phyloP scores from a whole-genome alignment of 805 yeast genomes.

The Huiozyma naganishii region DNA sequence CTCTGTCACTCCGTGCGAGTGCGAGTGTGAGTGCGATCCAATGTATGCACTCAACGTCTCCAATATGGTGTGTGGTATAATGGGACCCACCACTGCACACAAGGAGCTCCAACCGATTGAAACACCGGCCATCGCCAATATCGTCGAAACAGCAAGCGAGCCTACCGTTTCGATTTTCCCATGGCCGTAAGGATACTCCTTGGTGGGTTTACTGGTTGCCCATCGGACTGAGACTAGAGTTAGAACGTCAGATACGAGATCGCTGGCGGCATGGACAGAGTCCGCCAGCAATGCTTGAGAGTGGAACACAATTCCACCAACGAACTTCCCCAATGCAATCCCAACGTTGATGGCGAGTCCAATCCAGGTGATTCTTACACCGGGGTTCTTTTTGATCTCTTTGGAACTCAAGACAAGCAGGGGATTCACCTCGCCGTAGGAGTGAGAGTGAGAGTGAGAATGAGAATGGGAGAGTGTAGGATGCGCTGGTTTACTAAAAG shows the following conservation, averaged over 20 bases:
- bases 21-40: slow-evolving; percentile 29
- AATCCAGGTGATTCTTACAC: slow-evolving; percentile 85
- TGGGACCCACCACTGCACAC: slow-evolving; percentile 53
- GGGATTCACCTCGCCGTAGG: slow-evolving; percentile 26
- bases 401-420: slow-evolving; percentile 32
- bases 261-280: slow-evolving; percentile 87
- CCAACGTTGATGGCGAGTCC: slow-evolving; percentile 77
- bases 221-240: slow-evolving; percentile 83
- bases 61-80: slow-evolving; percentile 50
- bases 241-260: slow-evolving; percentile 77
- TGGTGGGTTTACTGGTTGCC: slow-evolving; percentile 48
- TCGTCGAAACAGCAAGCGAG: slow-evolving; percentile 74
- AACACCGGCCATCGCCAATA: slow-evolving; percentile 76
- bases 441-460: slow-evolving; percentile 27
- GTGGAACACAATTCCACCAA: slow-evolving; percentile 86
- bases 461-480: slow-evolving; percentile 4
- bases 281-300: slow-evolving; percentile 93
- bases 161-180: slow-evolving; percentile 93
- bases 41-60: slow-evolving; percentile 32
- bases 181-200: slow-evolving; percentile 70
- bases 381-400: slow-evolving; percentile 54
- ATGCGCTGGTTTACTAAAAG: slow-evolving; percentile 5
- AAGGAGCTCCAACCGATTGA: slow-evolving; percentile 85
- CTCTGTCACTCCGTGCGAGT: slow-evolving; percentile 29
- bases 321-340: slow-evolving; percentile 77